Base-by-base conservation (phyloP, 2,329 filamentous ascomycete species). In the Penicillium sp. region DNA sequence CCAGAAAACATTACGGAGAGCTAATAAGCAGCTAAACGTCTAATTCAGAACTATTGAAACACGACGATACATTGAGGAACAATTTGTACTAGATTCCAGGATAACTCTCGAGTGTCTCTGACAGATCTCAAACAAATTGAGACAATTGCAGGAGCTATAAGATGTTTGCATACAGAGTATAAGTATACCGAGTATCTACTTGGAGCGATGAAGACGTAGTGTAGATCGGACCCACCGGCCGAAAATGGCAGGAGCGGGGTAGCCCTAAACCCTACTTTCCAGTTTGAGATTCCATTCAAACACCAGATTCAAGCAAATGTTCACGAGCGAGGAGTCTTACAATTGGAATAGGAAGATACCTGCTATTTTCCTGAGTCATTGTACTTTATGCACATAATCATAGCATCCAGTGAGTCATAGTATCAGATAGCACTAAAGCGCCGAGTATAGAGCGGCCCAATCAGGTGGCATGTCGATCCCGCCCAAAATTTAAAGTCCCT, bases 191-290 rank as follows among this genome's bases (percentile, higher is more conserved):
- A 8, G 24, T 27, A 27, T 27, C 5, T 8, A 27, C 24, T 27
- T 27, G 24, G 5, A 27, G 24, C 24, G 5, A 27, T 6, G 5
- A 27, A 34, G 43, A 42, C 18, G 52, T 49, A 27, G 24, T 40
- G 32, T 43, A 49, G 47, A 43, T 21, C 5, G 24, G 6, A 43
- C 21, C 36, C 11, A 24, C 52, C 24, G 24, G 24, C 24, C 24
- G 24, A 27, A 27, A 27, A 27, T 27, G 24, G 24, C 31, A 11
- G 9, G 31, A 32, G 31, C 31, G 31, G 31, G 31, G 46, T 7
- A 68, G 66, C 71, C 71, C 70, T 72, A 69, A 66, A 56, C 71
- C 71, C 71, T 74, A 72, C 63, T 36, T 57, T 53, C 65, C 66
- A 47, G 52, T 56, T 49, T 51, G 5, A 34, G 57, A 39, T 14